Evolutionary conservation across 257 asterid genomes (phyloP), one percentile per base, ranked within the genome.

Genomic region (Datura wrightii): DNA sequence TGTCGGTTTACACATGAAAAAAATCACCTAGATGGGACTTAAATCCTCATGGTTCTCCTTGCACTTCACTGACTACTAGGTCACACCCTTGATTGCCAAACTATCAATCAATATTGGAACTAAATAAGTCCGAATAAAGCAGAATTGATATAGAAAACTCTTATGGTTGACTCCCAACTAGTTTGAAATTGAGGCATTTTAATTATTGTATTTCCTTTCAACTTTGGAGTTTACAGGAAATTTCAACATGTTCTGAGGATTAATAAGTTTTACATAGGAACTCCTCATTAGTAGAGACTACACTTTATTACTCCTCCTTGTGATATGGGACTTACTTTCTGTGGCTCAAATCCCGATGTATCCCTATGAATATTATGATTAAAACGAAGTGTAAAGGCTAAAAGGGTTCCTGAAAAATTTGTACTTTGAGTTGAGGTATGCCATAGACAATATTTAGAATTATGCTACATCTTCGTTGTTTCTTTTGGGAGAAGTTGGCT

Each of bases 381-480:
- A 60, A 19, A 58, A 60, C 3, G 67, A 60, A 60, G 37, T 24
- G 13, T n/a, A 60, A 31, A 60, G 37, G 67, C 19, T 60, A 24
- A 60, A n/a, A 19, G 16, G 11, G 37, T 59, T 59, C 36, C 34
- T 59, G 66, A 59, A 59, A 59, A 59, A 19, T 14, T 6, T 10
- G 41, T 31, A 24, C 41, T 63, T 46, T 72, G 56, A 46, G 80
- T 46, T 46, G 41, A 72, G 56, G n/a, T 74, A 48, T 74, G 19
- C 44, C 24, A 24, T 24, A 74, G 80, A 50, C 59, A 74, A 24
- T 24, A 19, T 8, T 48, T 48, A 24, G 81, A 74, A 72, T n/a
- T 44, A 44, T 72, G 80, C 80, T 72, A 46, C 80, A 19, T 72
- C 80, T 72, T 72, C 13, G 10, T 72, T 72, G 80, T 44, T 44